These are phyloP conservation scores for Microsporum ferrugineum DNA, from an alignment of 2,329 filamentous ascomycete species.

Conservation along the genomic window DNA sequence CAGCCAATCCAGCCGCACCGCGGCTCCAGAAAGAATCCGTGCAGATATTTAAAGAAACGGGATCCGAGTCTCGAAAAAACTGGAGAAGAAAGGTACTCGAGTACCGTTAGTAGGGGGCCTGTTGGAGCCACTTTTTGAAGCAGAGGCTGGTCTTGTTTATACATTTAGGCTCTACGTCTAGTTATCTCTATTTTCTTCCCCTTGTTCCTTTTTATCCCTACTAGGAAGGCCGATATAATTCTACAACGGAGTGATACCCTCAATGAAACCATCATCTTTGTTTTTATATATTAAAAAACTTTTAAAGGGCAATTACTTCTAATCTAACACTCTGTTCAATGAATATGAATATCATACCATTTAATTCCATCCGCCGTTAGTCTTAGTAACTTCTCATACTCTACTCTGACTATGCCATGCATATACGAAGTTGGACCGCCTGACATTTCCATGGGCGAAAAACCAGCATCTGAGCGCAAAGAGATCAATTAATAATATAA, in stretches of 20 bases:
- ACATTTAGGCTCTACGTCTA: neutral
- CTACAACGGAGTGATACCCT: conserved; percentile 1
- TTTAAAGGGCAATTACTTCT: too few relatives aligned
- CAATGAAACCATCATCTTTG: neutral
- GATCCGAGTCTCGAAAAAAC: conserved; percentile 18
- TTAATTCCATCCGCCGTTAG: too few relatives aligned
- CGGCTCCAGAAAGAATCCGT: conserved; percentile 20
- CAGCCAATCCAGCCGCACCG: neutral
- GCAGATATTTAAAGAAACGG: conserved; percentile 24
- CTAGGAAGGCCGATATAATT: neutral
- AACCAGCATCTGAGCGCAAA: too few relatives aligned
- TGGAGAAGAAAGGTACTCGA: conserved; percentile 29
- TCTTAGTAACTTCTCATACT: too few relatives aligned
- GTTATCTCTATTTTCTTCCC: neutral
- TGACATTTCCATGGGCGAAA: too few relatives aligned
- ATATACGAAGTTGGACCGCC: too few relatives aligned
- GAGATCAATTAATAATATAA: too few relatives aligned
- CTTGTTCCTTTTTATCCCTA: neutral
- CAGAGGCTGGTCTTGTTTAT: neutral
- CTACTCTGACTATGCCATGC: too few relatives aligned
- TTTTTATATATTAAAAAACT: neutral
- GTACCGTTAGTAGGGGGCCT: conserved; percentile 19
- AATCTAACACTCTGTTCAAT: neutral
- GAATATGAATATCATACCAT: neutral
- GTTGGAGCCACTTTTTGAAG: neutral